A percentile compares a stretch with the other conserved stretches of the same genome.
Conservation (phyloP, 306 rosid species). For the Acacia acuminata region DNA sequence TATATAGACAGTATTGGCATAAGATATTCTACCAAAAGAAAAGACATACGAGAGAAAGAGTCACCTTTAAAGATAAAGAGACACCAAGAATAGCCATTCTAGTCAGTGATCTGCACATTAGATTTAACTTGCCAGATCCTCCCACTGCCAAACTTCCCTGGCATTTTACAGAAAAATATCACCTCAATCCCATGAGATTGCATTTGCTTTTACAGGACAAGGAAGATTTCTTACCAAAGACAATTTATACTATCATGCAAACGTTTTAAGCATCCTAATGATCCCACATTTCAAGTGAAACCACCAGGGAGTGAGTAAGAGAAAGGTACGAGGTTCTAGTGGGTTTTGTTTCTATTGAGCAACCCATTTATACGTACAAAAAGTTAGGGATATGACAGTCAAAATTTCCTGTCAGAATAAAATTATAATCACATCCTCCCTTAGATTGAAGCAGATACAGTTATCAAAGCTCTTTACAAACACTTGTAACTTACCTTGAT, state of each 20-base stretch:
- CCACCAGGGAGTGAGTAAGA: not conserved
- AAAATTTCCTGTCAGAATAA: not conserved
- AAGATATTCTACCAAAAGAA: conserved; percentile 15
- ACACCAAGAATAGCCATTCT: conserved; percentile 85
- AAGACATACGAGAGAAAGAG: conserved; percentile 26
- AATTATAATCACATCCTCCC: not conserved
- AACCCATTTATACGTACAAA: not conserved
- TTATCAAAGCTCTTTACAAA: not conserved
- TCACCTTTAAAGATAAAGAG: conserved; percentile 65
- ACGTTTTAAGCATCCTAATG: not conserved
- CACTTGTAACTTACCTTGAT: not conserved
- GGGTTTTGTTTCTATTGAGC: not conserved
- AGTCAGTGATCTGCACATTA: conserved; percentile 58
- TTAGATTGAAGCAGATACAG: not conserved
- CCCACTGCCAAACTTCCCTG: conserved; percentile 59
- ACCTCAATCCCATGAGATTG: conserved; percentile 27
- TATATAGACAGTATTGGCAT: conserved; percentile 7
- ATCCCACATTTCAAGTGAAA: not conserved
- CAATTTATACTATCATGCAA: not conserved
- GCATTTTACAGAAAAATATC: conserved; percentile 40
- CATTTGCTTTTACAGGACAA: conserved; percentile 32
- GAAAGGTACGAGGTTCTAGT: not conserved
- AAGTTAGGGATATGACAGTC: not conserved
- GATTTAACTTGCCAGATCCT: conserved; percentile 44
- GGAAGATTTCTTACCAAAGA: conserved; percentile 19